Evolutionary conservation across 768 basidiomycete genomes (phyloP).

Genomic region (Cystofilobasidium bisporidii): DNA sequence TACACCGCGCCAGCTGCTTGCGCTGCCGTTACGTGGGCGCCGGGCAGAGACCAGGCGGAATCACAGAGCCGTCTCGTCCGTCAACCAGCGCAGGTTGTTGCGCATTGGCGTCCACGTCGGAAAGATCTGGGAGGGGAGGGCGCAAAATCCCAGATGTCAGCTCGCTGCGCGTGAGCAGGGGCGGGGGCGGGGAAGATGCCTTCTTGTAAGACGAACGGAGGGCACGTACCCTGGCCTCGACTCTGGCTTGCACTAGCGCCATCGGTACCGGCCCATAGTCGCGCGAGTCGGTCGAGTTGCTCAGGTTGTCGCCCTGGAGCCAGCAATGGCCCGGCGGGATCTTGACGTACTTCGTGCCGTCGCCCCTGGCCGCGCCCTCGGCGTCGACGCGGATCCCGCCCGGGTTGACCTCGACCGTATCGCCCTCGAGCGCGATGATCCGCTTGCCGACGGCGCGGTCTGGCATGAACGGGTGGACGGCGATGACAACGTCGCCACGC

Average conservation of each 20-base stretch:
- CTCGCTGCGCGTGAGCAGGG: no score
- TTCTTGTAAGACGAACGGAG: no score
- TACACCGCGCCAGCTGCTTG: no score
- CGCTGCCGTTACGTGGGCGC: no score
- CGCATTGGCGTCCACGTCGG: constrained; percentile 10
- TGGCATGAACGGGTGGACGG: constrained; percentile 20
- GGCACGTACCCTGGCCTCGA: constrained; percentile 39
- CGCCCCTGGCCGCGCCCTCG: not conserved
- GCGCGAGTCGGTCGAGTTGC: constrained; percentile 75
- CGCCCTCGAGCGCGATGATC: constrained; percentile 23
- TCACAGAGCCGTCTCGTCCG: constrained; percentile 1
- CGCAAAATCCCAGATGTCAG: not conserved
- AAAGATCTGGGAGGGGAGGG: not conserved
- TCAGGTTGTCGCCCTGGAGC: constrained; percentile 81
- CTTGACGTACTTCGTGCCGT: constrained; percentile 50
- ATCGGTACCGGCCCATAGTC: constrained; percentile 86
- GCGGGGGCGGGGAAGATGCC: no score
- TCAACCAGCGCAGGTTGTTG: constrained; percentile 13
- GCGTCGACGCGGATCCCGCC: constrained; percentile 13
- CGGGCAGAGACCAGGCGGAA: no score
- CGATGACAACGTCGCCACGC: constrained; percentile 23
- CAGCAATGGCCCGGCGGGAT: constrained; percentile 81
- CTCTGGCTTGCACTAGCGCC: constrained; percentile 59
- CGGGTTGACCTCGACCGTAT: constrained; percentile 26
- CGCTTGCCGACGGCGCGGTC: constrained; percentile 20